Conservation (phyloP, 306 rosid genomes). For the Cucumis sativus region Cucumber_9930_V3 NC_026655.2:22085001-22085500, state of each 20-base stretch:
- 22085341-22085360: conserved; percentile 25
- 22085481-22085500: not conserved
- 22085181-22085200: not conserved
- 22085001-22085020: not conserved
- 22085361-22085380: conserved; percentile 21
- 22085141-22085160: not conserved
- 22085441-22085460: not conserved
- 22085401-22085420: conserved; percentile 55
- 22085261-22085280: conserved; percentile 7
- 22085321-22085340: conserved; percentile 15
- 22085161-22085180: not conserved
- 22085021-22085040: not conserved
- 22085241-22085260: conserved; percentile 39
- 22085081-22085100: not conserved
- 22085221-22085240: conserved; percentile 28
- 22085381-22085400: conserved; percentile 33
- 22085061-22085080: not conserved
- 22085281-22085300: conserved; percentile 18
- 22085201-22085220: not conserved
- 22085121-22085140: not conserved
- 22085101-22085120: not conserved
- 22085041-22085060: not conserved
- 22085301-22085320: conserved; percentile 11
- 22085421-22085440: not conserved
- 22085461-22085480: not conserved